Evolutionary conservation across 257 asterid genomes (phyloP).

Genomic region (Buddleja alternifolia): DNA sequence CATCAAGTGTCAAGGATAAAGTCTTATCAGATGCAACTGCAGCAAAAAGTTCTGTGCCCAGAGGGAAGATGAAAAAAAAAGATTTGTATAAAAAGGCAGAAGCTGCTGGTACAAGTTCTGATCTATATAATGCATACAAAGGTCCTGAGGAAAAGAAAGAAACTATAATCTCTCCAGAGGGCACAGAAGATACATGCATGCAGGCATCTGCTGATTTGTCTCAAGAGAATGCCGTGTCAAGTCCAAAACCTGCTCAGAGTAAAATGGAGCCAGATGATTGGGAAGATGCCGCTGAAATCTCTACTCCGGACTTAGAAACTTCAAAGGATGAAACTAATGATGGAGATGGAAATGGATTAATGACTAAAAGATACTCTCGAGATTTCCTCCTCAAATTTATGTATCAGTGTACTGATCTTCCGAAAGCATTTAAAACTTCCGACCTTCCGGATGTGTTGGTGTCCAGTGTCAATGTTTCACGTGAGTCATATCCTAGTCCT

Average conservation of each 20-base stretch:
- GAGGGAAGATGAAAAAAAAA: conserved; percentile 49
- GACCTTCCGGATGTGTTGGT: conserved; percentile 52
- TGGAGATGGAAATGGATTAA: conserved; percentile 47
- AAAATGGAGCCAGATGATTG: conserved; percentile 91
- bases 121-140: conserved; percentile 85
- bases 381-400: conserved; percentile 83
- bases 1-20: conserved; percentile 54
- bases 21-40: conserved; percentile 48
- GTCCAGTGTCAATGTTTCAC: conserved; percentile 37
- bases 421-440: conserved; percentile 57
- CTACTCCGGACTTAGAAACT: conserved; percentile 64
- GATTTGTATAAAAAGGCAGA: conserved; percentile 65
- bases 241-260: conserved; percentile 44
- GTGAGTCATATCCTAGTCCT: conserved; percentile 55
- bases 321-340: conserved; percentile 38
- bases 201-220: conserved; percentile 39
- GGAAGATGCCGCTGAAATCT: conserved; percentile 93
- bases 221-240: conserved; percentile 35
- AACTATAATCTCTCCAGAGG: conserved; percentile 38
- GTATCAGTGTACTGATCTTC: conserved; percentile 66
- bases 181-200: conserved; percentile 32
- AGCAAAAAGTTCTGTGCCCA: conserved; percentile 45
- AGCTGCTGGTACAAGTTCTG: conserved; percentile 82
- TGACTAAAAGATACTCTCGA: conserved; percentile 70
- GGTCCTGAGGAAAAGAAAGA: conserved; percentile 90